A percentile compares a stretch with the other conserved stretches of the same genome.
Conservation (phyloP, 73 alveolate species). For the Stentor roeselii region DNA sequence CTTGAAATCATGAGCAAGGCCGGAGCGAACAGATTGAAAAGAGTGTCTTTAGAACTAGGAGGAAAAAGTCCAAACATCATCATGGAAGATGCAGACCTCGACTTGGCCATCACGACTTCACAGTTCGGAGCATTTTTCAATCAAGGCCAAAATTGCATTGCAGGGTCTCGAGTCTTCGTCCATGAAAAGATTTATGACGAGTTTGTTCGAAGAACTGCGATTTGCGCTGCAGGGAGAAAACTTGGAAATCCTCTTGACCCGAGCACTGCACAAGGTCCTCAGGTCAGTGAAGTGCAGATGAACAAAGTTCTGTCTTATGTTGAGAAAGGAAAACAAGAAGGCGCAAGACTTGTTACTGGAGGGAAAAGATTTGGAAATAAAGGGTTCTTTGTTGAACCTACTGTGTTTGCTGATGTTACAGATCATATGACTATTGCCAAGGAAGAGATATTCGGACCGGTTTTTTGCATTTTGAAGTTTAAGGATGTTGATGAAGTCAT, state of each 20-base stretch:
- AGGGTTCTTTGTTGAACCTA: constrained; percentile 83
- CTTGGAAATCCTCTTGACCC: constrained; percentile 82
- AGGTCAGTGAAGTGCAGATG: constrained; percentile 60
- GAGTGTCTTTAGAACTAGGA: constrained; percentile 85
- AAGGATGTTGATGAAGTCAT: constrained; percentile 81
- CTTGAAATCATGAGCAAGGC: constrained; percentile 61
- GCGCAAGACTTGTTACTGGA: constrained; percentile 79
- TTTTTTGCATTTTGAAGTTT: constrained; percentile 71
- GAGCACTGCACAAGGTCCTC: constrained; percentile 79
- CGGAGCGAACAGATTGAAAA: constrained; percentile 58
- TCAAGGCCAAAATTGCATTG: constrained; percentile 84
- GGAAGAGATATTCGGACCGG: constrained; percentile 92
- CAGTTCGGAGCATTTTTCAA: constrained; percentile 69
- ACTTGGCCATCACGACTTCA: constrained; percentile 72
- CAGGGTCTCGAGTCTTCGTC: constrained; percentile 82
- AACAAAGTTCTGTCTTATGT: constrained; percentile 68
- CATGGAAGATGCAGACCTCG: constrained; percentile 86
- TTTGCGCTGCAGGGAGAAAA: constrained; percentile 44
- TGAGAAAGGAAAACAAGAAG: constrained; percentile 80
- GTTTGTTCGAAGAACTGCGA: constrained; percentile 63
- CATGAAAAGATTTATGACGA: constrained; percentile 87
- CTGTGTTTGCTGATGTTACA: constrained; percentile 75
- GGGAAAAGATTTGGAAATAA: constrained; percentile 75
- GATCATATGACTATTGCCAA: constrained; percentile 80
- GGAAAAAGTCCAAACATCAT: constrained; percentile 86